These are phyloP conservation scores for Penicillium glabrum DNA, from an alignment of 2,329 filamentous ascomycete species.

Conservation along the genomic window DNA sequence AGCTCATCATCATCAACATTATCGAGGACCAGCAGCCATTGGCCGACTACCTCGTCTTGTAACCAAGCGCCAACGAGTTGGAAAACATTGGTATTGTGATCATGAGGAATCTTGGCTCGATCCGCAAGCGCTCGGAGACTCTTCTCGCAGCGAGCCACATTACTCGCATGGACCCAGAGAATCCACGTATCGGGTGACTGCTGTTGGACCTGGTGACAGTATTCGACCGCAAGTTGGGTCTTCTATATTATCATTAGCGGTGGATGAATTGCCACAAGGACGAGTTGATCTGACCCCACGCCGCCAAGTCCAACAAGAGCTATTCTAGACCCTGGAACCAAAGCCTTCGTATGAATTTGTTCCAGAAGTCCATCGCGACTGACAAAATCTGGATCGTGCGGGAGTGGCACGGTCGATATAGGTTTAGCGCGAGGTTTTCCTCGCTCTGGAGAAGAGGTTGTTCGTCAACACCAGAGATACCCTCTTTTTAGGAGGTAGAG, in stretches of 20 bases:
- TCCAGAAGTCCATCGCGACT: not conserved
- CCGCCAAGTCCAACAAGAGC: not conserved
- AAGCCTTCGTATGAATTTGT: not conserved
- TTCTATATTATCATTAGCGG: not conserved
- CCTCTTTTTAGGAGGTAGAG: not conserved
- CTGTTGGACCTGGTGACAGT: not conserved
- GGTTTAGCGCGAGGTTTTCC: not conserved
- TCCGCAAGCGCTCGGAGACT: not conserved
- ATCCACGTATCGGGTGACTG: not conserved
- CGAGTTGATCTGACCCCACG: not conserved
- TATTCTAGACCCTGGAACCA: not conserved
- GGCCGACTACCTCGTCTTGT: constrained; percentile 1
- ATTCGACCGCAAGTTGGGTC: not conserved
- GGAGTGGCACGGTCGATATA: not conserved
- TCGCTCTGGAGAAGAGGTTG: not conserved
- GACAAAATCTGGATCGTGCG: not conserved
- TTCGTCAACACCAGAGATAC: not conserved
- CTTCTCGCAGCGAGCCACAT: not conserved
- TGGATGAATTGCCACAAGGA: no score
- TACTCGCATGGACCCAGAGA: not conserved
- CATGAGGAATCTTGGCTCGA: constrained; percentile 5
- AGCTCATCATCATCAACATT: constrained; percentile 15
- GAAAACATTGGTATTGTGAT: constrained; percentile 34
- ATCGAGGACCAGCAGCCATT: constrained; percentile 27
- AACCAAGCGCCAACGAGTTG: constrained; percentile 25